These are phyloP conservation scores for Yamadazyma diddensiae DNA, from an alignment of 1,139 yeast genomes.

Conservation along the genomic window DNA sequence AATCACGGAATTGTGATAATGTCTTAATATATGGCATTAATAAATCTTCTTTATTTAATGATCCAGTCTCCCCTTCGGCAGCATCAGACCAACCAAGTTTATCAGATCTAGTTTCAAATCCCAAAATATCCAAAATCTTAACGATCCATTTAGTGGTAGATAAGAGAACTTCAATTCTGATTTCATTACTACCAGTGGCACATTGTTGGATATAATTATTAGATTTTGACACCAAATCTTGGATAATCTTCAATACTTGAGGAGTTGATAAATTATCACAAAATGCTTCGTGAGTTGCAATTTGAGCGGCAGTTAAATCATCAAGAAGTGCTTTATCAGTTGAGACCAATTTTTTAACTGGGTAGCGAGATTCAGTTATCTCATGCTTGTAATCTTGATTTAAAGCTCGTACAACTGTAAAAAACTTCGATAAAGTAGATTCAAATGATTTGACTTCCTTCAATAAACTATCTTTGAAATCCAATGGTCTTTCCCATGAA, in stretches of 20 bases:
- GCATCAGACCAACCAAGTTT: constrained; percentile 72
- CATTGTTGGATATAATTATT: constrained; percentile 66
- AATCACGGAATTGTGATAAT: constrained; percentile 77
- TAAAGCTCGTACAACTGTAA: constrained; percentile 79
- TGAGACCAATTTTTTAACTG: constrained; percentile 52
- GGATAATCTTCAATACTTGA: constrained; percentile 59
- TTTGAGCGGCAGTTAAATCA: constrained; percentile 53
- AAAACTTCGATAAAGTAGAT: constrained; percentile 72
- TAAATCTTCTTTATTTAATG: constrained; percentile 55
- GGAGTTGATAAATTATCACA: constrained; percentile 88
- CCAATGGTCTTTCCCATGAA: constrained; percentile 90
- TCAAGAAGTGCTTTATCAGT: constrained; percentile 55
- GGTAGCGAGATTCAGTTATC: constrained; percentile 40
- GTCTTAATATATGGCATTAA: constrained; percentile 79
- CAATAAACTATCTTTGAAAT: constrained; percentile 79
- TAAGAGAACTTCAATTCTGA: constrained; percentile 64
- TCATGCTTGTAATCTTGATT: constrained; percentile 57
- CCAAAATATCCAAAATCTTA: constrained; percentile 65
- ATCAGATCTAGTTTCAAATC: constrained; percentile 71
- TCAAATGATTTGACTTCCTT: constrained; percentile 77
- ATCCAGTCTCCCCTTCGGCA: constrained; percentile 10
- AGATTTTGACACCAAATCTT: constrained; percentile 66
- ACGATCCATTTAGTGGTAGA: constrained; percentile 70
- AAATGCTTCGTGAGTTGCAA: constrained; percentile 71
- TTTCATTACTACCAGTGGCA: constrained; percentile 40